phyloP scores from a whole-genome alignment of 2,329 filamentous ascomycete species.

The Tolypocladium album region DNA sequence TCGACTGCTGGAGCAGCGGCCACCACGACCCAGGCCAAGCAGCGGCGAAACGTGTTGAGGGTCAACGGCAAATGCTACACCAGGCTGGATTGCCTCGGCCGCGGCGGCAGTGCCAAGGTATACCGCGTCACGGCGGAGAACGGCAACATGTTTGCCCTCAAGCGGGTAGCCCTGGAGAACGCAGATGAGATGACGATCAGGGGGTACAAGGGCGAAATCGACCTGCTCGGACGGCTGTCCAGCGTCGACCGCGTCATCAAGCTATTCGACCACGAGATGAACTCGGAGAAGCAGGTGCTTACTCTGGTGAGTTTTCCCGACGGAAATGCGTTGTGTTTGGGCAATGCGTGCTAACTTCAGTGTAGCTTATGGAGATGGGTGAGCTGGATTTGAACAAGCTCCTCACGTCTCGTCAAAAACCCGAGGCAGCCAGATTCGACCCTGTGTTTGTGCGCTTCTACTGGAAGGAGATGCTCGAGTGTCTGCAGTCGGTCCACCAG shows the following conservation, averaged over 20 bases:
- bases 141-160: constrained; percentile 87
- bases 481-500: constrained; percentile 78
- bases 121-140: constrained; percentile 97
- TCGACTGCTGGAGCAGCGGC: constrained; percentile 72
- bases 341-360: not conserved
- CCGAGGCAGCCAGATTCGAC: constrained; percentile 68
- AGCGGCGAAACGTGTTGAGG: constrained; percentile 71
- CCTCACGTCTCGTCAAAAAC: constrained; percentile 61
- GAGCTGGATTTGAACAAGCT: constrained; percentile 88
- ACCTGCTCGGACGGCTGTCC: constrained; percentile 70
- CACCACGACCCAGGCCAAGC: constrained; percentile 59
- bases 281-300: constrained; percentile 80
- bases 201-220: constrained; percentile 93
- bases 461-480: constrained; percentile 99
- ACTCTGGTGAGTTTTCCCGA: constrained; percentile 54
- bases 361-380: constrained; percentile 88
- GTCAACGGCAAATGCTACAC: constrained; percentile 91
- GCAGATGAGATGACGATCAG: constrained; percentile 74
- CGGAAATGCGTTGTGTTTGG: no score
- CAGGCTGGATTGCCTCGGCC: constrained; percentile 78
- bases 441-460: constrained; percentile 90
- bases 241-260: constrained; percentile 85
- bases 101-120: constrained; percentile 87
- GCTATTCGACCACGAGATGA: constrained; percentile 86
- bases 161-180: constrained; percentile 82